Evolutionary conservation across 2,329 filamentous ascomycete species (phyloP).

Genomic region (Cytospora paraplurivora): DNA sequence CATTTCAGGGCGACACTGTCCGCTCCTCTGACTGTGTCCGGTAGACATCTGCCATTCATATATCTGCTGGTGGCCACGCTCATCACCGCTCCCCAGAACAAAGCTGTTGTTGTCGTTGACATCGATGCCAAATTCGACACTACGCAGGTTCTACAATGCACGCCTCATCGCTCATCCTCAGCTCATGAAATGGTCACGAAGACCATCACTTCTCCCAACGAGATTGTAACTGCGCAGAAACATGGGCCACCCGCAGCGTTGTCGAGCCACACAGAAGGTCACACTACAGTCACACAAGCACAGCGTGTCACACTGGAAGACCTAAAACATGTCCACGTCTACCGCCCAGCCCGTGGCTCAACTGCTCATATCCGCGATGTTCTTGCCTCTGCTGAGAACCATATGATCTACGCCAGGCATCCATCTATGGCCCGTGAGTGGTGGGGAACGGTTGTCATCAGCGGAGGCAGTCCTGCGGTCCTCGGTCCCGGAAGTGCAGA

Average conservation of each 20-base stretch:
- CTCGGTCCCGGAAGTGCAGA: slow-evolving; percentile 30
- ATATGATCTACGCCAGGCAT: slow-evolving; percentile 54
- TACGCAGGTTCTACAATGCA: slow-evolving; percentile 44
- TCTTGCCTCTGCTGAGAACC: slow-evolving; percentile 45
- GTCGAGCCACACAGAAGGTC: background rate
- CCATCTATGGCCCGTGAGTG: slow-evolving; percentile 50
- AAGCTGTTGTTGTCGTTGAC: slow-evolving; percentile 58
- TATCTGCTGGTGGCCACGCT: slow-evolving; percentile 58
- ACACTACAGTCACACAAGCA: background rate
- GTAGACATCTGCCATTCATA: slow-evolving; percentile 56
- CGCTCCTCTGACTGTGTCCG: slow-evolving; percentile 51
- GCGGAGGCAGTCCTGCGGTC: slow-evolving; percentile 40
- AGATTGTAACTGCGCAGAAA: slow-evolving; percentile 3
- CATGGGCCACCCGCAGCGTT: background rate
- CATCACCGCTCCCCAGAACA: slow-evolving; percentile 49
- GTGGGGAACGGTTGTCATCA: slow-evolving; percentile 62
- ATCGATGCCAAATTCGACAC: slow-evolving; percentile 58
- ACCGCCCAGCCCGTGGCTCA: slow-evolving; percentile 42
- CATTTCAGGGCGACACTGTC: slow-evolving; percentile 53
- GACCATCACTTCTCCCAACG: background rate
- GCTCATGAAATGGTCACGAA: slow-evolving; percentile 1
- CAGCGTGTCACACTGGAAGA: slow-evolving; percentile 36
- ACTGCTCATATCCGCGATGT: slow-evolving; percentile 35
- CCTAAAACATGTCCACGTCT: slow-evolving; percentile 54
- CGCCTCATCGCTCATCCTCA: slow-evolving; percentile 12